Base-by-base conservation (phyloP, 176 grass and related monocot species). In the Urochloa ruziziensis region DNA sequence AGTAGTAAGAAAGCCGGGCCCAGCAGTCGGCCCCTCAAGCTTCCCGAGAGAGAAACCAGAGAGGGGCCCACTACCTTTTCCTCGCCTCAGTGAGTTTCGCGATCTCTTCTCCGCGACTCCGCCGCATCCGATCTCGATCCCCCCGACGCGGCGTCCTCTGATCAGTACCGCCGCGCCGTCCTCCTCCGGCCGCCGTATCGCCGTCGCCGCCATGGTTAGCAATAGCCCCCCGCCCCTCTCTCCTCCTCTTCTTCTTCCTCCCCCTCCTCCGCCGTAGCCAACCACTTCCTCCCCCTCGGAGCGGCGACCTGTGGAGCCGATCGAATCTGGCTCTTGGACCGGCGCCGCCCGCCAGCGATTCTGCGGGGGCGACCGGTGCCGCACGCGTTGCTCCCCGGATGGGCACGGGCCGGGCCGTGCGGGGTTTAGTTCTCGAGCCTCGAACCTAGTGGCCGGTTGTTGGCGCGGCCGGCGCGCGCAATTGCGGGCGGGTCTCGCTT, bases 61-160 rank as follows among this genome's bases (percentile, higher is more conserved):
- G 34, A 4, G 1, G 24, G 53, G 73, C 52, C 52, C 52, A 37
- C 21, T 12, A 19, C 27, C 12, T 21, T 18, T 0, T 23, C 34
- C 3, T 17, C 52, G 6, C 49, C 12, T 15, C 47, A 7, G 14
- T 33, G 40, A 71, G 14, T 30, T 27, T 70, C 68, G 42, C 43
- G 42, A 63, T 63, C 28, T 32, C 16, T 35, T 23, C 43, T 16
- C 52, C n/a, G n/a, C n/a, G n/a, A n/a, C 39, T 21, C 68, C 49
- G 53, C 68, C 68, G 43, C 51, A 57, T 78, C 74, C 64, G 74
- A 78, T 78, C 83, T 61, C 83, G 63, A 85, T 78, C 52, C 44
- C 64, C 39, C 21, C 37, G 46, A 67, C 77, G 80, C 77, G 80
- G 4, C 53, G 51, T 15, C 28, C 82, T 32, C 62, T 8, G 49